phyloP scores from a whole-genome alignment of 257 asterid genomes.

The Salvia hispanica region DNA sequence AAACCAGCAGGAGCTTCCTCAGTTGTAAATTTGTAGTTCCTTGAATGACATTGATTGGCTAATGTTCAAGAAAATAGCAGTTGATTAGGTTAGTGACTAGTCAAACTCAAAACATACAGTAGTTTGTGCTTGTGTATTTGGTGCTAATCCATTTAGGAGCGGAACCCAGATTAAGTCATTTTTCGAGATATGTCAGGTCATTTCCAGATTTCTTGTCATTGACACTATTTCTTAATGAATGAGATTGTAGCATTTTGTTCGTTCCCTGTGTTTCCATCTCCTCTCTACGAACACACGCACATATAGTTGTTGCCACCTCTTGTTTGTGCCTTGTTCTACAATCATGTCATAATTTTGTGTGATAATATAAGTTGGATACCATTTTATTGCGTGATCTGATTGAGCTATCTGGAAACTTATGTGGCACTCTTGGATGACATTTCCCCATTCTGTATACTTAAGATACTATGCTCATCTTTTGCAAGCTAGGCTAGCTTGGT shows the following conservation, averaged over 20 bases:
- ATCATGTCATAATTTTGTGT: slow-evolving; percentile 4
- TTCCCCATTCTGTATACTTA: slow-evolving; percentile 4
- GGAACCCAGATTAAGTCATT: slow-evolving; percentile 51
- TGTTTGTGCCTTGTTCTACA: slow-evolving; percentile 6
- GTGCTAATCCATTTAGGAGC: slow-evolving; percentile 50
- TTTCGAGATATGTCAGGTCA: slow-evolving; percentile 54
- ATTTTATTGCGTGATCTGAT: not conserved
- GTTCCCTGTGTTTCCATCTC: not conserved
- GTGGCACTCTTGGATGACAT: slow-evolving; percentile 17
- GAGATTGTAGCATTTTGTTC: slow-evolving; percentile 34
- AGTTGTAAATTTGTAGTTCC: slow-evolving; percentile 72
- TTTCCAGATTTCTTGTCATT: slow-evolving; percentile 39
- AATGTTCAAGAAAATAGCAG: slow-evolving; percentile 44
- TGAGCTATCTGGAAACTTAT: slow-evolving; percentile 17
- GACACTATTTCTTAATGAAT: slow-evolving; percentile 38
- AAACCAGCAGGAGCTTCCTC: slow-evolving; percentile 81
- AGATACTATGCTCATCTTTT: not conserved
- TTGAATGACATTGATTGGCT: slow-evolving; percentile 46
- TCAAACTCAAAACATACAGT: slow-evolving; percentile 54
- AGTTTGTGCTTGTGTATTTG: slow-evolving; percentile 60
- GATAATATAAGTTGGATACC: slow-evolving; percentile 7
- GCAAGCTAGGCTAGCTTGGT: slow-evolving; percentile 10
- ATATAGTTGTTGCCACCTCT: slow-evolving; percentile 10
- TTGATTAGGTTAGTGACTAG: slow-evolving; percentile 74
- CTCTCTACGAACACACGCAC: not conserved